These are phyloP conservation scores for Clitopilus hobsonii DNA, from an alignment of 768 basidiomycete species.

Conservation along the genomic window DNA sequence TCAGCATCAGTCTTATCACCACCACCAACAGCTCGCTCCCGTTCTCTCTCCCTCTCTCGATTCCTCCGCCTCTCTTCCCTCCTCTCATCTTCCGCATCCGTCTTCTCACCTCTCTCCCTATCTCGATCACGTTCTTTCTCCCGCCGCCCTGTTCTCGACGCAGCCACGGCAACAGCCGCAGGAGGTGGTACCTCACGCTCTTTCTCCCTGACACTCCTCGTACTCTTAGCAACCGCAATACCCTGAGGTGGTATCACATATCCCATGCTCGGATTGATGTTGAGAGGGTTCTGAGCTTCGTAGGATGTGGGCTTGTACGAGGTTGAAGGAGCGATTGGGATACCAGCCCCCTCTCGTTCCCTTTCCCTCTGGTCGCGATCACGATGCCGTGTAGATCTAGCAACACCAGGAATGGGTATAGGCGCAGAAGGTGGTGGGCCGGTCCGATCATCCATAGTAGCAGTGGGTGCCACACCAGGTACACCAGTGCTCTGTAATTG, in stretches of 20 bases:
- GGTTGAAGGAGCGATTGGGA: not conserved
- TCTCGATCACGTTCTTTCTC: not conserved
- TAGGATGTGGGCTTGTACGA: not conserved
- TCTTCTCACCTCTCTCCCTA: not conserved
- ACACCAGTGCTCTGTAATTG: too few species aligned
- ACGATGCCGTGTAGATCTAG: not conserved
- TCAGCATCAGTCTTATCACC: not conserved
- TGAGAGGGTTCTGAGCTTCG: too few species aligned
- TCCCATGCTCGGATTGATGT: too few species aligned
- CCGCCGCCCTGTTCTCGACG: not conserved
- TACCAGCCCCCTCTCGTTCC: not conserved
- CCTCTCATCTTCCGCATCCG: not conserved
- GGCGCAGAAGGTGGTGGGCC: not conserved
- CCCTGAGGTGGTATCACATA: not conserved
- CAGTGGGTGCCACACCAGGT: not conserved
- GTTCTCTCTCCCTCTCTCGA: not conserved
- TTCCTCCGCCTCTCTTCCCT: not conserved
- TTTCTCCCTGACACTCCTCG: not conserved
- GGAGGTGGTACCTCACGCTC: not conserved
- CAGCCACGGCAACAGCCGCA: not conserved
- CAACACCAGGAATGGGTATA: not conserved
- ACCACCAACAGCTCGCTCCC: not conserved
- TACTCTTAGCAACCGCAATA: not conserved
- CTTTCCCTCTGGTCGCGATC: not conserved
- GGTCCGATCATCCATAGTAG: not conserved